Evolutionary conservation across 202 grass and related monocot genomes (phyloP), one percentile per base, ranked within the genome.

Genomic region (Eragrostis tef): DNA sequence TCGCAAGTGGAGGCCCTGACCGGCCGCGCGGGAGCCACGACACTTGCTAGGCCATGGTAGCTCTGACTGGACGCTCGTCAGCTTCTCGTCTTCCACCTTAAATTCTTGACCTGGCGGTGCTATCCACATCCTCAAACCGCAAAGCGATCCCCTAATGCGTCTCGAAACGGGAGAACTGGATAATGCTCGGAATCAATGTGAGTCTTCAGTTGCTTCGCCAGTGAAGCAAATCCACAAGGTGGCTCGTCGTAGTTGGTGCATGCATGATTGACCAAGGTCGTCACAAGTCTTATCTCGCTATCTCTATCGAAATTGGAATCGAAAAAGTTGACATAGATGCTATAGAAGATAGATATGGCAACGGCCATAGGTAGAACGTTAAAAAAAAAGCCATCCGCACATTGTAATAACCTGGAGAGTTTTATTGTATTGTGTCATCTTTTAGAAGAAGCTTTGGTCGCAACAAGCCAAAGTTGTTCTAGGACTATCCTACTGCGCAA

Each of bases 101-200:
- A 73, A 58, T 79, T 57, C 24, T 56, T 71, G 68, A 80, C 76
- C n/a, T 80, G 68, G 76, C 68, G 29, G 43, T 64, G 53, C 84
- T 74, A 74, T 86, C 84, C 70, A 42, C 61, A 67, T 56, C 58
- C 61, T 73, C 12, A 60, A 75, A 19, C 20, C 2, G 54, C 39
- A 76, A 83, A 50, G 17, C 5, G 70, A 54, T 9, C 26, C 19
- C 17, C 9, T 66, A 71, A 74, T 39, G 36, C 8, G 3, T 64
- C 85, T 87, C 72, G 78, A 71, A 51, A 52, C 8, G 74, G 3
- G 82, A 52, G 44, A 52, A 78, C 11, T 39, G 45, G 82, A 78
- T 84, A 84, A 84, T 84, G 64, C 52, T 39, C n/a, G 15, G 11
- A 49, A 62, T 77, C 53, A 84, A 59, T 59, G 62, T 39, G 36